Conservation (phyloP, 2,329 filamentous ascomycete species). For the Alternaria solani region DNA sequence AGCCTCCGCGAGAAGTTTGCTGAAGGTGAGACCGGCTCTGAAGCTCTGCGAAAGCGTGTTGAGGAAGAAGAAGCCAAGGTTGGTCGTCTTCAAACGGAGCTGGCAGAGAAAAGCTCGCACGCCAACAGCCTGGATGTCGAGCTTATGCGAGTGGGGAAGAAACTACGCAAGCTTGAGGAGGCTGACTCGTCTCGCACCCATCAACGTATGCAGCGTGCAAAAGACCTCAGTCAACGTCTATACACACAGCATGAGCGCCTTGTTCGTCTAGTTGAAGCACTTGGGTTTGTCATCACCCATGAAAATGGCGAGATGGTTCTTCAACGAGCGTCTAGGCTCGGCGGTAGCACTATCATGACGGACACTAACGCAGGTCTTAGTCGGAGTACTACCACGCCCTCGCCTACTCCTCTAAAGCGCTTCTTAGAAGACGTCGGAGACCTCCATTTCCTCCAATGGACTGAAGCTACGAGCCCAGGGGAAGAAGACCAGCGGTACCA, state of each 20-base stretch:
- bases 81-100: slow-evolving; percentile 70
- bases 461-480: slow-evolving; percentile 70
- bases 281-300: slow-evolving; percentile 83
- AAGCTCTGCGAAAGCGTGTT: slow-evolving; percentile 76
- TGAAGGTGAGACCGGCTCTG: slow-evolving; percentile 84
- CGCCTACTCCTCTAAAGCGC: slow-evolving; percentile 62
- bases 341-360: slow-evolving; percentile 56
- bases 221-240: slow-evolving; percentile 83
- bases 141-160: slow-evolving; percentile 72
- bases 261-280: slow-evolving; percentile 80
- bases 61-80: slow-evolving; percentile 79
- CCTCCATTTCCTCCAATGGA: slow-evolving; percentile 82
- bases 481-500: slow-evolving; percentile 77
- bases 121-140: slow-evolving; percentile 80
- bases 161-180: slow-evolving; percentile 63
- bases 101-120: slow-evolving; percentile 78
- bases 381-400: slow-evolving; percentile 65
- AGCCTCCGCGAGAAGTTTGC: slow-evolving; percentile 75
- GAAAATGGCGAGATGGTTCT: slow-evolving; percentile 77
- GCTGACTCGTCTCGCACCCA: slow-evolving; percentile 65
- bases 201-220: slow-evolving; percentile 74
- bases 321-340: slow-evolving; percentile 71
- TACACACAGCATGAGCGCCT: slow-evolving; percentile 86
- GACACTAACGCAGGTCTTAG: slow-evolving; percentile 51
- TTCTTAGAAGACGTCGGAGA: slow-evolving; percentile 69